Conservation (phyloP, 2,329 filamentous ascomycete genomes). For the Nigrospora sphaerica region DNA sequence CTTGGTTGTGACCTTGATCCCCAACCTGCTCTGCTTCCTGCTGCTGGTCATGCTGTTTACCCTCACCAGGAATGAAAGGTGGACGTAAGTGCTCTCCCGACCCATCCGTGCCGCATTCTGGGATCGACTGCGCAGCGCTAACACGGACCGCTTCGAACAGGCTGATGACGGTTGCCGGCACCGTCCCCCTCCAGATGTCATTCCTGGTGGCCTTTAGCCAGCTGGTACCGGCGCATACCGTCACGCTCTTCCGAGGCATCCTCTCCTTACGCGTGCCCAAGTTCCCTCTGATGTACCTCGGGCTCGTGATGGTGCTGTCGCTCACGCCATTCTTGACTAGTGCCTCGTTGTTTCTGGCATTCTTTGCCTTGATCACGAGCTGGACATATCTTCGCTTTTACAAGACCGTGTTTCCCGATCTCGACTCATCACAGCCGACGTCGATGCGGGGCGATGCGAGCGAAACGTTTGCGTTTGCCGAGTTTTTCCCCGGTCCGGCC, state of each 20-base stretch:
- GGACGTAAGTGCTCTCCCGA: conserved; percentile 51
- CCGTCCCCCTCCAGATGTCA: conserved; percentile 80
- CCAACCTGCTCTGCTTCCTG: conserved; percentile 69
- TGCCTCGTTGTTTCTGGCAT: conserved; percentile 71
- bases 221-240: conserved; percentile 92
- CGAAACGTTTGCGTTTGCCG: conserved; percentile 92
- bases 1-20: conserved; percentile 66
- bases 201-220: conserved; percentile 98
- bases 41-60: conserved; percentile 69
- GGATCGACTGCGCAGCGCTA: conserved; percentile 5
- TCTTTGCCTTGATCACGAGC: conserved; percentile 76
- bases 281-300: conserved; percentile 66
- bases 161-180: conserved; percentile 77
- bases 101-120: background rate
- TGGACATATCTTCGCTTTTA: conserved; percentile 98
- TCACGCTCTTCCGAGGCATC: conserved; percentile 83
- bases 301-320: conserved; percentile 60
- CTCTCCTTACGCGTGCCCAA: conserved; percentile 79
- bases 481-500: conserved; percentile 83
- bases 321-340: conserved; percentile 54
- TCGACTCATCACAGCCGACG: conserved; percentile 53
- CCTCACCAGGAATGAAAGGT: conserved; percentile 57
- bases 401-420: conserved; percentile 66
- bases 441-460: conserved; percentile 82
- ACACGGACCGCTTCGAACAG: conserved; percentile 33